phyloP scores from a whole-genome alignment of 768 basidiomycete genomes.

The Epithele typhae region DNA sequence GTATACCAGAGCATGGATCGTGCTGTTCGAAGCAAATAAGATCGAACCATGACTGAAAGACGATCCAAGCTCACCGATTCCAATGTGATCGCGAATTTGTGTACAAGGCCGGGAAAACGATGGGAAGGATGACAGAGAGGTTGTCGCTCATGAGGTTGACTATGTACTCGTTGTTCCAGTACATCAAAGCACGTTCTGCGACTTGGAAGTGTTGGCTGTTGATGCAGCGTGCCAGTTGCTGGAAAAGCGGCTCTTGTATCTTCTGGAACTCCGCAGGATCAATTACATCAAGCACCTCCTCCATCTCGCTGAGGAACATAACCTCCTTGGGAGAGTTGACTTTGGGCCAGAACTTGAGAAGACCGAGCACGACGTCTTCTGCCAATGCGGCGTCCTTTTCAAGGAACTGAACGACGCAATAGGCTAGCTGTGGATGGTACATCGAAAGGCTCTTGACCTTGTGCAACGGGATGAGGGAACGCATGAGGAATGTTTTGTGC shows the following conservation, averaged over 20 bases:
- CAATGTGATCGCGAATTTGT: slow-evolving; percentile 96
- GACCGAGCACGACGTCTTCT: slow-evolving; percentile 92
- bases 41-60: too few relatives aligned
- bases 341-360: slow-evolving; percentile 98
- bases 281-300: slow-evolving; percentile 97
- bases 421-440: slow-evolving; percentile 98
- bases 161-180: slow-evolving; percentile 99
- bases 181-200: slow-evolving; percentile 92
- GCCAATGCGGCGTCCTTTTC: slow-evolving; percentile 93
- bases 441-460: slow-evolving; percentile 97
- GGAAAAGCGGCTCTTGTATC: slow-evolving; percentile 89
- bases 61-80: slow-evolving; percentile 73
- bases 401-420: slow-evolving; percentile 98
- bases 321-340: slow-evolving; percentile 99
- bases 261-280: slow-evolving; percentile 96
- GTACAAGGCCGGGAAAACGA: slow-evolving; percentile 95
- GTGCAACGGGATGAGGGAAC: slow-evolving; percentile 92
- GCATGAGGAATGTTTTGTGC: slow-evolving; percentile 95
- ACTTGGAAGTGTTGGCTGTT: slow-evolving; percentile 99
- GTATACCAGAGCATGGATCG: slow-evolving; percentile 99
- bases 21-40: too few relatives aligned
- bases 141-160: slow-evolving; percentile 99
- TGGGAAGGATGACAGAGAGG: slow-evolving; percentile 79
- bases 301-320: slow-evolving; percentile 99
- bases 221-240: slow-evolving; percentile 93